Base-by-base conservation (phyloP, 108 stramenopile genomes). In the Skeletonema menzelii region DNA sequence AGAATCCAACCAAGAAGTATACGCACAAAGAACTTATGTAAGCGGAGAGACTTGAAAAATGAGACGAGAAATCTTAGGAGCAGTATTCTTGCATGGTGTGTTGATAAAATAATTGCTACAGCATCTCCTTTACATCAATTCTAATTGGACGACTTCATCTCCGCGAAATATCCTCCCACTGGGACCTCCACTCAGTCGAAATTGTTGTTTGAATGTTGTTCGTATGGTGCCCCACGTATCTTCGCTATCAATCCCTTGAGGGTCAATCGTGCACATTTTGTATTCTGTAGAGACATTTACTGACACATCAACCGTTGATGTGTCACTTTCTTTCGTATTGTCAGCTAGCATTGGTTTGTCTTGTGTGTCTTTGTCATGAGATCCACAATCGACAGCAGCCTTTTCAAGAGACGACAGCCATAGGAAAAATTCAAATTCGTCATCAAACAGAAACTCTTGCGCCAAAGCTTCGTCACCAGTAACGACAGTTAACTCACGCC, bases 221-320 rank as follows among this genome's bases (percentile, higher is more conserved):
- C 82, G 69, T 22, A 94, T 28, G 24, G 86, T 90, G 2, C 75
- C 90, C 93, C 93, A 94, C 8, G 83, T 89, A 68, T 94, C 93
- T 32, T 73, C 66, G 19, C 37, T 40, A 13, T 87, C 90, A 35
- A 83, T 78, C 38, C 93, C 93, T 60, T 88, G 83, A 7, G 93
- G 93, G 66, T 94, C 91, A 12, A 79, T 59, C 0, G 93, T 91
- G 63, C 87, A 86, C 17, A 90, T 67, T 44, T 94, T 94, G 67
- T 91, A 94, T 37, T 88, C 88, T 8, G 87, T 88, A 1, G 78
- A 75, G 1, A 87, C 90, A 37, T 82, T 73, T 6, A 90, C 86
- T 8, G 77, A 68, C n/a, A 91, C 85, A 49, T 81, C 72, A 13
- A 94, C 76, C 14, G 86, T 63, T 34, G 85, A 70, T 17, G 64